Evolutionary conservation across 2,329 filamentous ascomycete species (phyloP).

Genomic region (Colletotrichum neosansevieriae): DNA sequence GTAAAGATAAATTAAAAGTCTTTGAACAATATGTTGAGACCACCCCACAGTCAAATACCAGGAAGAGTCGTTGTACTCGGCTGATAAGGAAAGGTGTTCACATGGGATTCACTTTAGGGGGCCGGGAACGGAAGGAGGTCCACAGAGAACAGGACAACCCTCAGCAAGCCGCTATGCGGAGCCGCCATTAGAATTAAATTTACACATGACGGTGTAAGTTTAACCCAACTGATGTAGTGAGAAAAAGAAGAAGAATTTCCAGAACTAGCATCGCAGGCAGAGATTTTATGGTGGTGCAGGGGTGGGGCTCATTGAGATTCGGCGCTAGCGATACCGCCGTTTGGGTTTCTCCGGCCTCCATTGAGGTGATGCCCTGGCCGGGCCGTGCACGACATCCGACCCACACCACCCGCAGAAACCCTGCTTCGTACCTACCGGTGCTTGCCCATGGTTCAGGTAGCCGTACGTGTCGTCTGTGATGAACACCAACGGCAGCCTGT

Average conservation of each 20-base stretch:
- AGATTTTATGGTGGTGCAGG: constrained; percentile 36
- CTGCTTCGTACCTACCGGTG: constrained; percentile 21
- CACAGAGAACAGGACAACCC: constrained; percentile 60
- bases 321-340: constrained; percentile 22
- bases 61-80: constrained; percentile 52
- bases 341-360: constrained; percentile 33
- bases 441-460: constrained; percentile 12
- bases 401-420: not conserved
- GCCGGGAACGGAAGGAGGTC: constrained; percentile 69
- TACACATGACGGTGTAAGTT: constrained; percentile 66
- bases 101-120: constrained; percentile 58
- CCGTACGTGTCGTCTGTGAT: constrained; percentile 19
- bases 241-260: constrained; percentile 43
- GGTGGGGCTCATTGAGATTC: constrained; percentile 23
- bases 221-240: constrained; percentile 59
- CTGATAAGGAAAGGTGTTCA: constrained; percentile 62
- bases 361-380: not conserved
- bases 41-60: constrained; percentile 66
- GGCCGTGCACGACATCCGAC: constrained; percentile 7
- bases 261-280: constrained; percentile 21
- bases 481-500: constrained; percentile 5
- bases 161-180: constrained; percentile 68
- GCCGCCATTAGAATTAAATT: constrained; percentile 59
- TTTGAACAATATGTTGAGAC: constrained; percentile 54
- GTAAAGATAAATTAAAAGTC: not conserved